Evolutionary conservation across 371 early-diverging fungal genomes (phyloP).

Genomic region (Mucor saturninus): DNA sequence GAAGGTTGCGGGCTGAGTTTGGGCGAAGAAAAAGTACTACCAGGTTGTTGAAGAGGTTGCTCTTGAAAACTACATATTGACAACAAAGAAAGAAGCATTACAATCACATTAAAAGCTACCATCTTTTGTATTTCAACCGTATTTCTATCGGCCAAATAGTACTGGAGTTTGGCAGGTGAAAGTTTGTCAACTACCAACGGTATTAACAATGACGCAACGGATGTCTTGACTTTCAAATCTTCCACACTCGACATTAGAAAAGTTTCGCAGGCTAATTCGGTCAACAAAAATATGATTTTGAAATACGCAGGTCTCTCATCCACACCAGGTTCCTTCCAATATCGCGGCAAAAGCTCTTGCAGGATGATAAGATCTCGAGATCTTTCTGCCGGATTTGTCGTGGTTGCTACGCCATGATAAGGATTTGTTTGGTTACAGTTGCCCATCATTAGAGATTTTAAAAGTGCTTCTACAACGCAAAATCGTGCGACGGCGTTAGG

Average conservation of each 20-base stretch:
- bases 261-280: slow-evolving; percentile 40
- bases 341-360: slow-evolving; percentile 37
- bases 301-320: slow-evolving; percentile 28
- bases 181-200: slow-evolving; percentile 35
- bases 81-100: slow-evolving; percentile 30
- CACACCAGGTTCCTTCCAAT: slow-evolving; percentile 38
- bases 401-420: not conserved
- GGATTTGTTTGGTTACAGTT: slow-evolving; percentile 18
- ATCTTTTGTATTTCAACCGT: slow-evolving; percentile 21
- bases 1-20: slow-evolving; percentile 33
- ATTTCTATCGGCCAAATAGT: slow-evolving; percentile 12
- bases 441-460: slow-evolving; percentile 33
- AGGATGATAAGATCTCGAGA: slow-evolving; percentile 28
- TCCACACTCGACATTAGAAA: slow-evolving; percentile 27
- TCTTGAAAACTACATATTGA: slow-evolving; percentile 28
- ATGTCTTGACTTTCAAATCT: slow-evolving; percentile 25
- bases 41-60: not conserved
- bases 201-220: slow-evolving; percentile 25
- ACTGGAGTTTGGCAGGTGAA: slow-evolving; percentile 21
- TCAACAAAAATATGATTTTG: slow-evolving; percentile 32
- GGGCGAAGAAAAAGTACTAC: slow-evolving; percentile 19
- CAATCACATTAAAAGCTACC: slow-evolving; percentile 27
- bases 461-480: slow-evolving; percentile 42
- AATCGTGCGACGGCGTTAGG: slow-evolving; percentile 25
- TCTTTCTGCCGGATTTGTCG: slow-evolving; percentile 6